Percentiles rank a stretch among this genome's conserved stretches.
Conservation (phyloP, 371 early-diverging fungal genomes). For the Mortierella sp. region DNA sequence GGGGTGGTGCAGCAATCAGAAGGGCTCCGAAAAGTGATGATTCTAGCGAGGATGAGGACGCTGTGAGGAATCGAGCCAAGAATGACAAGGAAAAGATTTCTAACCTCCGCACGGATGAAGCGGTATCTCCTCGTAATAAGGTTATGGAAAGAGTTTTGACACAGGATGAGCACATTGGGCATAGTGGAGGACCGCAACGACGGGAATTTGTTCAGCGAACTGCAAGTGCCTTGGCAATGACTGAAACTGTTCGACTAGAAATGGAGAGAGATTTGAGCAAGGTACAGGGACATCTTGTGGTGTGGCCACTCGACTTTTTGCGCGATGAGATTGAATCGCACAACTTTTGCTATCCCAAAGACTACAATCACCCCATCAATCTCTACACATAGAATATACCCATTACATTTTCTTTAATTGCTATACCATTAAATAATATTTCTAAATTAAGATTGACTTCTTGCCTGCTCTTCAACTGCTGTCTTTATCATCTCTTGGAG, state of each 20-base stretch:
- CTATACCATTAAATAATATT: not conserved
- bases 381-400: slow-evolving; percentile 43
- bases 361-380: slow-evolving; percentile 54
- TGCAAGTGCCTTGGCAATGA: slow-evolving; percentile 42
- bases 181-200: not conserved
- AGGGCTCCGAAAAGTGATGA: slow-evolving; percentile 26
- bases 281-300: slow-evolving; percentile 66
- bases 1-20: slow-evolving; percentile 10
- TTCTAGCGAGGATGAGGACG: slow-evolving; percentile 27
- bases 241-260: slow-evolving; percentile 31
- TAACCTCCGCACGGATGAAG: slow-evolving; percentile 28
- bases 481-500: slow-evolving; percentile 62
- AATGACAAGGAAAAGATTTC: slow-evolving; percentile 11
- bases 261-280: slow-evolving; percentile 56
- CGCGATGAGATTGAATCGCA: slow-evolving; percentile 59
- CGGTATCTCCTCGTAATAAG: slow-evolving; percentile 19
- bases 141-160: slow-evolving; percentile 3
- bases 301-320: slow-evolving; percentile 68
- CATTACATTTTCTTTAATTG: not conserved
- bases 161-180: not conserved
- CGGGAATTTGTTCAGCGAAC: slow-evolving; percentile 38
- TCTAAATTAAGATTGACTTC: not conserved
- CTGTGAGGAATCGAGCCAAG: not conserved
- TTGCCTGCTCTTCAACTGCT: slow-evolving; percentile 26
- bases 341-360: slow-evolving; percentile 57